Evolutionary conservation across 192 early-diverging fungal genomes (phyloP).

Genomic region (Coemansia biformis): DNA sequence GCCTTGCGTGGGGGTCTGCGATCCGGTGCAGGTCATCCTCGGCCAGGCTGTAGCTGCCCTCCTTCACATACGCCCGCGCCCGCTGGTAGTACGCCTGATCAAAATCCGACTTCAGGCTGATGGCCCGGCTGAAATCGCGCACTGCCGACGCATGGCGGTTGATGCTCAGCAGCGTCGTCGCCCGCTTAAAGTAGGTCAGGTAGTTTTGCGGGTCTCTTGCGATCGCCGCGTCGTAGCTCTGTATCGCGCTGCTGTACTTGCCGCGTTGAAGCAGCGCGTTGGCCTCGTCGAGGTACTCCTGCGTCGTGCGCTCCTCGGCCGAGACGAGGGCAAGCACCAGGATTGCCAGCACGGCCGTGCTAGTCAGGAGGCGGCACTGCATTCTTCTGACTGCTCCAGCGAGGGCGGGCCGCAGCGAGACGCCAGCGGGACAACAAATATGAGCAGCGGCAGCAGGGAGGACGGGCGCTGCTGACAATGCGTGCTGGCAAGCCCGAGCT

Average conservation of each 20-base stretch:
- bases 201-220: slow-evolving; percentile 77
- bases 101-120: slow-evolving; percentile 77
- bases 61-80: slow-evolving; percentile 60
- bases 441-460: no score
- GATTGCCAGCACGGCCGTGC: slow-evolving; percentile 26
- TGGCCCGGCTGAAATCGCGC: slow-evolving; percentile 73
- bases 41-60: slow-evolving; percentile 63
- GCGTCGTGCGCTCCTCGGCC: slow-evolving; percentile 33
- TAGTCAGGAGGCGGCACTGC: slow-evolving; percentile 29
- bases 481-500: no score
- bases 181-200: slow-evolving; percentile 81
- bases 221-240: slow-evolving; percentile 46
- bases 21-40: slow-evolving; percentile 54
- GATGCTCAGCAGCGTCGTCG: slow-evolving; percentile 72
- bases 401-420: not conserved
- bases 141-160: slow-evolving; percentile 68
- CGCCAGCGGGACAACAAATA: no score
- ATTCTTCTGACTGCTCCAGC: slow-evolving; percentile 4
- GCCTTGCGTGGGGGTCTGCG: slow-evolving; percentile 5
- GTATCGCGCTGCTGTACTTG: slow-evolving; percentile 33
- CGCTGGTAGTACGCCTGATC: slow-evolving; percentile 71
- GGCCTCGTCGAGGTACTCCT: slow-evolving; percentile 45
- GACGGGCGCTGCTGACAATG: no score
- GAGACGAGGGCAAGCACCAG: slow-evolving; percentile 22
- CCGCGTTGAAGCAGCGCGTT: slow-evolving; percentile 37